A percentile compares a stretch with the other conserved stretches of the same genome.
Evolutionary conservation across 202 grass and related monocot species (phyloP).

Genomic region (Schoenoplectus triqueter): DNA sequence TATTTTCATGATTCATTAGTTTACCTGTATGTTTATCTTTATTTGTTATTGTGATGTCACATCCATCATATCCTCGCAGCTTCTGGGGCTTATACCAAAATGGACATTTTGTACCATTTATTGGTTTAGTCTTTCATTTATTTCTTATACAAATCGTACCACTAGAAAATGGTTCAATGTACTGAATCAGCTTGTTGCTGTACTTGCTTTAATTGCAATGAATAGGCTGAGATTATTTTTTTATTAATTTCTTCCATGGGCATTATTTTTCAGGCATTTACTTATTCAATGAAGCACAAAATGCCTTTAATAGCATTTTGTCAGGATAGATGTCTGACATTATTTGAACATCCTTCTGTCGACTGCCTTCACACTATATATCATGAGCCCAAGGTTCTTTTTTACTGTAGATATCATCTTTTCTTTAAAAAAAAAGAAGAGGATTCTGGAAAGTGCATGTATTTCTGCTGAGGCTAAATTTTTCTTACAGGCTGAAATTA

Average conservation of each 20-base stretch:
- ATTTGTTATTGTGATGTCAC: not conserved
- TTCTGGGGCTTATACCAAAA: not conserved
- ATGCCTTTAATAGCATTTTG: conserved; percentile 95
- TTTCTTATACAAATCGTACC: not conserved
- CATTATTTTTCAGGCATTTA: conserved; percentile 62
- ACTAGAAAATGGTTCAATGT: conserved; percentile 1
- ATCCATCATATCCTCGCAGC: not conserved
- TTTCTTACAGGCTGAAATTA: conserved; percentile 73
- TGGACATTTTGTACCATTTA: not conserved
- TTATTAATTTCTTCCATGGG: conserved; percentile 6
- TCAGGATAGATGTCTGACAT: conserved; percentile 77
- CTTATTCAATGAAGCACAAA: conserved; percentile 81
- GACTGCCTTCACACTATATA: conserved; percentile 85
- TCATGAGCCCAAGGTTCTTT: conserved; percentile 86
- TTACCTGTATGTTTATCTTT: not conserved
- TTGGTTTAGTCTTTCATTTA: conserved; percentile 5
- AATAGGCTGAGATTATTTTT: not conserved
- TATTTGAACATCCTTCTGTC: conserved; percentile 86
- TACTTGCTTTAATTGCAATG: conserved; percentile 16
- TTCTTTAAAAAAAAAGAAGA: not conserved
- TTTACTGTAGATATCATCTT: conserved; percentile 10
- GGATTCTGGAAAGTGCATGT: not conserved
- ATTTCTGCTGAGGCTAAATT: conserved; percentile 44
- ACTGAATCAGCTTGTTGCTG: not conserved
- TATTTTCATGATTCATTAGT: not conserved